Evolutionary conservation across 129 eudicot species (phyloP).

Genomic region (Tagetes patula): DNA sequence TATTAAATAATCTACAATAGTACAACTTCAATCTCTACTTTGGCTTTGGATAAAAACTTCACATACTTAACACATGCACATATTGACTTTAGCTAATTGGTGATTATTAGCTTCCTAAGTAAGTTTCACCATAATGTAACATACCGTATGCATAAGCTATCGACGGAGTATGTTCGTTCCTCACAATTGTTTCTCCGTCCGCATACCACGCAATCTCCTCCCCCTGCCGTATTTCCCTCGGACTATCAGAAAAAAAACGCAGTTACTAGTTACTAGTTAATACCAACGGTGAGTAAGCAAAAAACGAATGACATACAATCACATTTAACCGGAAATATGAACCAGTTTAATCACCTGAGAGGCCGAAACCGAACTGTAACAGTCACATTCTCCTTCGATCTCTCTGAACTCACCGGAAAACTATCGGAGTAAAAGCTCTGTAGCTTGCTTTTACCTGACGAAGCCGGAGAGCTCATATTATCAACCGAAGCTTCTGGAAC

Average conservation of each 20-base stretch:
- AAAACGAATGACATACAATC: background rate
- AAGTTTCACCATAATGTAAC: slow-evolving; percentile 13
- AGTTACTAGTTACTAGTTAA: background rate
- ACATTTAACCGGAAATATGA: slow-evolving; percentile 1
- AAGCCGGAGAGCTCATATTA: slow-evolving; percentile 58
- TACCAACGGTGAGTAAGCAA: background rate
- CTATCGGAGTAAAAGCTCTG: slow-evolving; percentile 50
- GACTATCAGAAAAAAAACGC: slow-evolving; percentile 47
- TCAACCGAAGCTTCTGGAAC: slow-evolving; percentile 59
- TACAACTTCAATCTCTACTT: background rate
- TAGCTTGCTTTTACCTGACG: slow-evolving; percentile 66
- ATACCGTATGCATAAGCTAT: slow-evolving; percentile 98
- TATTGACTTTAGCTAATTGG: slow-evolving; percentile 22
- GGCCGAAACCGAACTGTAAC: slow-evolving; percentile 98
- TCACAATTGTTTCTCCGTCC: slow-evolving; percentile 89
- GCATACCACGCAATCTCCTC: slow-evolving; percentile 99
- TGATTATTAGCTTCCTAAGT: background rate
- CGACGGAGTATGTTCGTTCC: slow-evolving; percentile 75
- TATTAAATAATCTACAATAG: background rate
- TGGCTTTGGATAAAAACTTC: slow-evolving; percentile 7
- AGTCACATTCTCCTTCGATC: slow-evolving; percentile 91
- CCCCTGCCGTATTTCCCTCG: slow-evolving; percentile 91
- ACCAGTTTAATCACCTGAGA: slow-evolving; percentile 56
- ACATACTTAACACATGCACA: background rate
- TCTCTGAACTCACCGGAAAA: slow-evolving; percentile 47